Conservation (phyloP, 2,329 filamentous ascomycete genomes). For the Cytospora piceae region DNA sequence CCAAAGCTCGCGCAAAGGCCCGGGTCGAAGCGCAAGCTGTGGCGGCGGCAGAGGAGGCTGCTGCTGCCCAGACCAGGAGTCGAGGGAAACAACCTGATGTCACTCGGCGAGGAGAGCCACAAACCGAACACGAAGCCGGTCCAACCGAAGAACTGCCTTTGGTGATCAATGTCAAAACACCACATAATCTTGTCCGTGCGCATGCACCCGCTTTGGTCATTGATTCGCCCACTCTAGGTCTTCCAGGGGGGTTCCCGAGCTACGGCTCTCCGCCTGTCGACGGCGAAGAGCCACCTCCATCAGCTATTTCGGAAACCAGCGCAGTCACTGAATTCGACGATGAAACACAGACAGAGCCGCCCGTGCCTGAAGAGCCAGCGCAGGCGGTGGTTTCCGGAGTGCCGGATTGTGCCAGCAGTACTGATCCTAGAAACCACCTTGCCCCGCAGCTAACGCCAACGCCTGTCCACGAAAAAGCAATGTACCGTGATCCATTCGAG, state of each 20-base stretch:
- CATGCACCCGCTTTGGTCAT: constrained; percentile 32
- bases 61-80: constrained; percentile 16
- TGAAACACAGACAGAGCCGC: constrained; percentile 67
- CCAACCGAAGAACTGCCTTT: constrained; percentile 28
- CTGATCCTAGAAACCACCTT: constrained; percentile 33
- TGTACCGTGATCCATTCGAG: constrained; percentile 57
- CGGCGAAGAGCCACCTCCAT: constrained; percentile 56
- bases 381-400: constrained; percentile 27
- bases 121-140: constrained; percentile 15
- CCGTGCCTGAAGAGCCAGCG: constrained; percentile 38
- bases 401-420: constrained; percentile 5
- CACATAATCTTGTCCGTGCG: constrained; percentile 13
- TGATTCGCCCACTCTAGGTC: constrained; percentile 69
- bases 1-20: constrained; percentile 45
- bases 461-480: constrained; percentile 40
- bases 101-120: constrained; percentile 7
- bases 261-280: constrained; percentile 42
- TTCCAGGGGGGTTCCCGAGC: constrained; percentile 65
- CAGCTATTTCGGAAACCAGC: constrained; percentile 63
- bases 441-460: constrained; percentile 35
- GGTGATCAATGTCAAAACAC: constrained; percentile 16
- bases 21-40: constrained; percentile 38
- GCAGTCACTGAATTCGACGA: constrained; percentile 72
- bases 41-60: constrained; percentile 32
- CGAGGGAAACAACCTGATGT: constrained; percentile 6